Conservation (phyloP, 2,329 filamentous ascomycete species). For the Fusarium brachygibbosum region DNA sequence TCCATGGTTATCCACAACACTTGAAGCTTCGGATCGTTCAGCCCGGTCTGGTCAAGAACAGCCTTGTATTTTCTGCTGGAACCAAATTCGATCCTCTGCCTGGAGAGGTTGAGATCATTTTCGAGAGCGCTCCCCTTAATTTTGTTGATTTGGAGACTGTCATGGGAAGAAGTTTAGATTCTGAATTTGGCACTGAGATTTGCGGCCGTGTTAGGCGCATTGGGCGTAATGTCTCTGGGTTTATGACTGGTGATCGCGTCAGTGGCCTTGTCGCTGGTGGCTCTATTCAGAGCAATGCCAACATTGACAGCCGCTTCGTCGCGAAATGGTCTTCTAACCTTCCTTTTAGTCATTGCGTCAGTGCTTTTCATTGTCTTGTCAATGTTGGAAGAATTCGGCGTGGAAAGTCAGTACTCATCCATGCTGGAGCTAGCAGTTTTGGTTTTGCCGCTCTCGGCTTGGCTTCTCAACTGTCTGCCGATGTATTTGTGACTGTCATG, state of each 20-base stretch:
- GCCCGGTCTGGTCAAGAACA: constrained; percentile 47
- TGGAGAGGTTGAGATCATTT: constrained; percentile 58
- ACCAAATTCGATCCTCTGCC: constrained; percentile 41
- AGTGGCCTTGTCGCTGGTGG: constrained; percentile 55
- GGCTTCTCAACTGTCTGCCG: constrained; percentile 54
- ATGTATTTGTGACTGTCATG: constrained; percentile 60
- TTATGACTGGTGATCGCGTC: constrained; percentile 59
- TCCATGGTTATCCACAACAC: constrained; percentile 33
- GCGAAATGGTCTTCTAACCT: constrained; percentile 47
- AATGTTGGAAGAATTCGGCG: constrained; percentile 48
- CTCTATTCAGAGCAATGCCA: constrained; percentile 54
- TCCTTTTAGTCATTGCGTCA: constrained; percentile 56
- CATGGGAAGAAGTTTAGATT: constrained; percentile 52
- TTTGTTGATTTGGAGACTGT: constrained; percentile 55
- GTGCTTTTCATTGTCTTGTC: constrained; percentile 60
- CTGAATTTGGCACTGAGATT: constrained; percentile 58
- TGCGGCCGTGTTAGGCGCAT: constrained; percentile 54
- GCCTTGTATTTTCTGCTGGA: constrained; percentile 46
- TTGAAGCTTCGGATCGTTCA: constrained; percentile 47
- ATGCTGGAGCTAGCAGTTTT: constrained; percentile 59
- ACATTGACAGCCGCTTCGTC: constrained; percentile 56
- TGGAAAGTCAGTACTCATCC: constrained; percentile 58
- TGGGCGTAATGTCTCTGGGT: constrained; percentile 51
- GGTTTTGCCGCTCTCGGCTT: constrained; percentile 61
- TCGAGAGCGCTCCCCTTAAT: constrained; percentile 54